phyloP scores from a whole-genome alignment of 1,139 yeast species.

The Hemisphaericaspora xylofermentans region DNA sequence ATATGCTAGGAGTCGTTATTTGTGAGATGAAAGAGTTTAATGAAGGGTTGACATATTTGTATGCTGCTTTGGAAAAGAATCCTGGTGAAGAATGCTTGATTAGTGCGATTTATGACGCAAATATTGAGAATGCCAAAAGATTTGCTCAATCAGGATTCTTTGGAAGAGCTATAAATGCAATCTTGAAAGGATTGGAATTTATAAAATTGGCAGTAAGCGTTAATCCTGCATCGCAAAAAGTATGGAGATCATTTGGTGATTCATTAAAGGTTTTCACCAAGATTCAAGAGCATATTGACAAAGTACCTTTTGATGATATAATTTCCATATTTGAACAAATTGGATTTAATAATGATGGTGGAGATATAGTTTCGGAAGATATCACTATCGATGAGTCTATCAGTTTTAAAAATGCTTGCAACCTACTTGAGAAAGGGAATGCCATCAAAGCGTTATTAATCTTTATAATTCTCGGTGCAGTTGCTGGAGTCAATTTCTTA shows the following conservation, averaged over 20 bases:
- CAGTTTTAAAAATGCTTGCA: conserved; percentile 13
- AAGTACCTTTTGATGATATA: conserved; percentile 45
- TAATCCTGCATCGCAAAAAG: conserved; percentile 39
- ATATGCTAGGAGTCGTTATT: conserved; percentile 65
- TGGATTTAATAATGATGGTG: conserved; percentile 2
- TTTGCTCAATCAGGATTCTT: conserved; percentile 62
- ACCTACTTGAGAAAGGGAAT: conserved; percentile 15
- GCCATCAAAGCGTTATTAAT: conserved; percentile 21
- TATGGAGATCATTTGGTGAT: conserved; percentile 59
- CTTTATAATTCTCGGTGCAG: conserved; percentile 29
- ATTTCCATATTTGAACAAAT: conserved; percentile 29
- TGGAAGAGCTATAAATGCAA: conserved; percentile 51
- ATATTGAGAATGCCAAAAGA: conserved; percentile 52
- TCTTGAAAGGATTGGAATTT: conserved; percentile 47
- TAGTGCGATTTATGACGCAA: conserved; percentile 56
- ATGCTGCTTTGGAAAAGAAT: conserved; percentile 38
- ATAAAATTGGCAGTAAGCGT: conserved; percentile 42
- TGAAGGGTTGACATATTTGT: conserved; percentile 30
- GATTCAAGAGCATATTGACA: conserved; percentile 42
- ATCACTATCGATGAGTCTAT: conserved; percentile 10
- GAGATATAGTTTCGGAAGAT: conserved; percentile 3
- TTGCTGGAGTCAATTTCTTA: conserved; percentile 27
- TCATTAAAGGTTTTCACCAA: conserved; percentile 45
- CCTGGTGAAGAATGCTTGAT: conserved; percentile 59
- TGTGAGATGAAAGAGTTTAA: conserved; percentile 42